Evolutionary conservation across 495 filamentous ascomycete species (phyloP).

Genomic region (Rhypophila decipiens): DNA sequence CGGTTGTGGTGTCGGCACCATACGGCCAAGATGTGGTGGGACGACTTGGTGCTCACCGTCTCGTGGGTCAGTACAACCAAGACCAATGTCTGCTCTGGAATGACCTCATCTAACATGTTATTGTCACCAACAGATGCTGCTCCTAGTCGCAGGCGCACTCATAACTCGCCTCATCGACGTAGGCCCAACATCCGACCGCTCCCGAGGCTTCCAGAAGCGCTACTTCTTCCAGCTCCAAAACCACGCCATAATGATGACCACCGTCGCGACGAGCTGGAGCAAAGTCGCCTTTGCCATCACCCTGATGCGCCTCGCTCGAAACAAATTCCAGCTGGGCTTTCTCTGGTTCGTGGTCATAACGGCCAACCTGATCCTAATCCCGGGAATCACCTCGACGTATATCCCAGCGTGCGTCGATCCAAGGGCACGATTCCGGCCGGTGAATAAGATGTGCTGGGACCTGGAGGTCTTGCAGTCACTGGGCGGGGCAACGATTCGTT

Average conservation of each 20-base stretch:
- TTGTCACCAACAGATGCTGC: slow-evolving; percentile 3
- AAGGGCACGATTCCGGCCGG: slow-evolving; percentile 5
- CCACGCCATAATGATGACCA: slow-evolving; percentile 8
- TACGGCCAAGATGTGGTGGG: slow-evolving; percentile 13
- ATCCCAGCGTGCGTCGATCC: slow-evolving; percentile 15
- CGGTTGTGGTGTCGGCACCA: slow-evolving; percentile 11
- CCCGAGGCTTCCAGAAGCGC: neutral
- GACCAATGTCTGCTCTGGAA: too few relatives aligned
- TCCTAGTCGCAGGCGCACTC: slow-evolving; percentile 9
- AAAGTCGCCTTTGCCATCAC: slow-evolving; percentile 18
- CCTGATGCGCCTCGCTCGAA: slow-evolving; percentile 7
- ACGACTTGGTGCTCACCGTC: slow-evolving; percentile 7
- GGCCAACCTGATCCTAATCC: slow-evolving; percentile 15
- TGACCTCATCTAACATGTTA: neutral
- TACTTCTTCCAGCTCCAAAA: slow-evolving; percentile 15
- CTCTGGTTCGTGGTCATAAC: slow-evolving; percentile 12
- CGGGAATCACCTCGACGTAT: slow-evolving; percentile 13
- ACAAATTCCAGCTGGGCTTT: slow-evolving; percentile 5
- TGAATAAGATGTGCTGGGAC: slow-evolving; percentile 6
- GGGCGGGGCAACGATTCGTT: slow-evolving; percentile 13
- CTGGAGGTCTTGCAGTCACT: slow-evolving; percentile 6
- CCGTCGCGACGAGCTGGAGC: slow-evolving; percentile 14
- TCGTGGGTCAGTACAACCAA: slow-evolving; percentile 11
- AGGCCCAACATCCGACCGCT: slow-evolving; percentile 6
- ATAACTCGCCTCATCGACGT: slow-evolving; percentile 8